Conservation (phyloP, 148 eudicot genomes). For the Rhododendron kiyosumense region DNA sequence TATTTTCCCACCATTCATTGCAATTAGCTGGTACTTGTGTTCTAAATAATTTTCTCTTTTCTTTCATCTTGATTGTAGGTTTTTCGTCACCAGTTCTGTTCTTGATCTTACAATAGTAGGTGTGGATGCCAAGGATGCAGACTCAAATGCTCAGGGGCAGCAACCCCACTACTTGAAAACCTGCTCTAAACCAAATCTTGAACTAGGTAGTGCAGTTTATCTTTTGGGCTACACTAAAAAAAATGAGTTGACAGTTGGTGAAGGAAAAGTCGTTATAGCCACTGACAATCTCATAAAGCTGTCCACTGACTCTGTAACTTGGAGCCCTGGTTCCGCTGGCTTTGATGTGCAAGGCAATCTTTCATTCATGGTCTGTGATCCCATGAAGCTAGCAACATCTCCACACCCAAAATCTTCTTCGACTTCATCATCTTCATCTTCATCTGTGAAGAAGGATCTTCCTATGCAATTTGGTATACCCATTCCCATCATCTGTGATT, state of each 20-base stretch:
- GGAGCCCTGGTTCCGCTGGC: slow-evolving; percentile 95
- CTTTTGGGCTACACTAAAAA: slow-evolving; percentile 69
- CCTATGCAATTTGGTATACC: slow-evolving; percentile 94
- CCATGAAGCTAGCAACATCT: slow-evolving; percentile 93
- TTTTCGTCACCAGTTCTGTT: slow-evolving; percentile 89
- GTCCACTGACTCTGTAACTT: slow-evolving; percentile 63
- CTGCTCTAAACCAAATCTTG: slow-evolving; percentile 68
- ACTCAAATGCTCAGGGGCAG: slow-evolving; percentile 49
- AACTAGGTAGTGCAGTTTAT: slow-evolving; percentile 70
- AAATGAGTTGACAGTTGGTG: slow-evolving; percentile 68
- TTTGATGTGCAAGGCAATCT: slow-evolving; percentile 90
- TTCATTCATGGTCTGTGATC: slow-evolving; percentile 94
- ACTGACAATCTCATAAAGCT: slow-evolving; percentile 95
- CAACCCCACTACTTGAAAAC: slow-evolving; percentile 77
- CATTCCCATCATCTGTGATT: slow-evolving; percentile 74
- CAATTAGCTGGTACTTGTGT: background rate
- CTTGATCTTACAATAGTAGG: slow-evolving; percentile 95
- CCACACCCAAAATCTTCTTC: slow-evolving; percentile 68
- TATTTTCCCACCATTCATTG: background rate
- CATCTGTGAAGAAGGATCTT: slow-evolving; percentile 67
- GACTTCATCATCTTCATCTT: slow-evolving; percentile 66
- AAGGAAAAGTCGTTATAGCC: slow-evolving; percentile 91
- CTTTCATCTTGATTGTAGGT: slow-evolving; percentile 40
- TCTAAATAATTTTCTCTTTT: background rate
- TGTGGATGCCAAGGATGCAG: slow-evolving; percentile 73